Base-by-base conservation (phyloP, 805 yeast species). In the Zygoascus tannicola region DNA sequence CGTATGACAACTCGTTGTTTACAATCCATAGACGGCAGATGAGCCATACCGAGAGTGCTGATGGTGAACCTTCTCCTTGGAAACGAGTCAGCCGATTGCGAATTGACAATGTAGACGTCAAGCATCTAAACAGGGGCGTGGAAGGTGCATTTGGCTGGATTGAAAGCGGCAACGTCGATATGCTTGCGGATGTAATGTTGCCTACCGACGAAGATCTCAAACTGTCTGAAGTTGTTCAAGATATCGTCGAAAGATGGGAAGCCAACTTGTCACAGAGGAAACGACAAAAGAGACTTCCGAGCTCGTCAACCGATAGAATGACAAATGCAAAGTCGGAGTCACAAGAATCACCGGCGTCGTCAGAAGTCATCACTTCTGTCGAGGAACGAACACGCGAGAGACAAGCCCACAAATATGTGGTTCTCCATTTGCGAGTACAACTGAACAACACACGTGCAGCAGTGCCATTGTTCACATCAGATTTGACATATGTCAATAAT, bases 131-230 rank as follows among this genome's bases (percentile, higher is more conserved):
- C 58, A 76, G 85, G 1, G 97, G 97, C 0, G 73, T 85, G 45
- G 54, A 54, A 4, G 98, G 99, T 0, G 95, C 97, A 10, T 86
- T 92, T 63, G 97, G 97, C 4, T 92, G 99, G 99, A 90, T 92
- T 44, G 78, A 85, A 4, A 73, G 76, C 49, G 98, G 99, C 12
- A 78, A 78, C 41, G 97, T 90, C 19, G 97, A 92, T 62, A 81
- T 92, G 80, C 67, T 85, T 50, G 97, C 96, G 5, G 97, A 92
- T 57, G 77, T 90, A 15, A 76, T 80, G 72, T 78, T 87, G 2
- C 94, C 95, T 0, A 75, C 76, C 38, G 79, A 76, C 42, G 74
- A 75, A 28, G 76, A 73, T 35, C 60, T 73, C 39, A 70, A 70
- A n/a, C 45, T 60, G 32, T 47, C 58, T 34, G 62, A 62, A 45